These are phyloP conservation scores for Starmerella stellata DNA, from an alignment of 805 yeast species.

Conservation along the genomic window DNA sequence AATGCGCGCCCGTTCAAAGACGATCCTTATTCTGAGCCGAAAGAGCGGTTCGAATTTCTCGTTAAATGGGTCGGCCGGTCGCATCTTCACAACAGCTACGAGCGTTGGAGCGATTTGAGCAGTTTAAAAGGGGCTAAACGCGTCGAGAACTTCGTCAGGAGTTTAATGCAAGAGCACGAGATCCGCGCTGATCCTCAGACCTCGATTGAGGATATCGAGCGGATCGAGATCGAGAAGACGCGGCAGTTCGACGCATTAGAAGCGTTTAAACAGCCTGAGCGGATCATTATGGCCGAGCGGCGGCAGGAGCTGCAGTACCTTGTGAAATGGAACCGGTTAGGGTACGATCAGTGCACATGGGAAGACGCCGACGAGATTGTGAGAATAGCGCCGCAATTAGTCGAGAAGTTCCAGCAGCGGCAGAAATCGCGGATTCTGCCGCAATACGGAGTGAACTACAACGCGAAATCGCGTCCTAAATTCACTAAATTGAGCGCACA, in stretches of 20 bases:
- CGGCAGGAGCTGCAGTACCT: slow-evolving; percentile 43
- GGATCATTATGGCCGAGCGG: slow-evolving; percentile 76
- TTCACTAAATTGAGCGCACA: slow-evolving; percentile 75
- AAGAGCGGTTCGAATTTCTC: slow-evolving; percentile 35
- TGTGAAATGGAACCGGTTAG: slow-evolving; percentile 84
- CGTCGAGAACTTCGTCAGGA: slow-evolving; percentile 75
- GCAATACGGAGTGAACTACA: slow-evolving; percentile 57
- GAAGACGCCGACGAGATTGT: slow-evolving; percentile 83
- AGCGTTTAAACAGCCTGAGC: slow-evolving; percentile 72
- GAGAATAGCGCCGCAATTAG: slow-evolving; percentile 63
- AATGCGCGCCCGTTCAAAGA: slow-evolving; percentile 33
- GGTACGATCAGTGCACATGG: slow-evolving; percentile 95
- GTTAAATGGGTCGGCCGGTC: slow-evolving; percentile 79
- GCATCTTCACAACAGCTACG: slow-evolving; percentile 94
- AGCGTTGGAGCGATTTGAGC: slow-evolving; percentile 34
- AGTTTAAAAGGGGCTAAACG: slow-evolving; percentile 59
- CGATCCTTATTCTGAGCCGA: slow-evolving; percentile 32
- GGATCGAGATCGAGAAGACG: slow-evolving; percentile 81
- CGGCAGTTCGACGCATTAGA: slow-evolving; percentile 64
- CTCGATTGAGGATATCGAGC: slow-evolving; percentile 80
- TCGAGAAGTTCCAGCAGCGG: slow-evolving; percentile 63
- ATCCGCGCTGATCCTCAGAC: slow-evolving; percentile 63
- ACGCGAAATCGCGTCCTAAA: slow-evolving; percentile 50
- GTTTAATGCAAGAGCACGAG: slow-evolving; percentile 53
- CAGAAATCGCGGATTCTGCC: slow-evolving; percentile 73